Conservation (phyloP, 1,284 basidiomycete genomes). For the Rhodotorula sp. region DNA sequence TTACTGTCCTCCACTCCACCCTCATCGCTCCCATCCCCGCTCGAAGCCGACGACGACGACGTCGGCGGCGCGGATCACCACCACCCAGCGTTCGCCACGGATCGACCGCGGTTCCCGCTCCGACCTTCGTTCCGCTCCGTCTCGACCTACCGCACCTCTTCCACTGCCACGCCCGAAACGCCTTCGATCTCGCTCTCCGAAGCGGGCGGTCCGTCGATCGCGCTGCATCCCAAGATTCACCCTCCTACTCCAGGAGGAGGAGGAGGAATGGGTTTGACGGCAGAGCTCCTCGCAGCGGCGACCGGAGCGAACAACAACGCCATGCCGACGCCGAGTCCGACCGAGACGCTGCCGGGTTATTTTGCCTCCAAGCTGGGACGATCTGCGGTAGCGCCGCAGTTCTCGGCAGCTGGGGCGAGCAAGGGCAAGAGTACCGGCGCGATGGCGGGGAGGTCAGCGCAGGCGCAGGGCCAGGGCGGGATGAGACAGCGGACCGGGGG, state of each 20-base stretch:
- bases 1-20: background rate
- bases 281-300: background rate
- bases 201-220: constrained; percentile 24
- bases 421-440: background rate
- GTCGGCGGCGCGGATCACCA: background rate
- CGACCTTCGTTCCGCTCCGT: background rate
- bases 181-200: constrained; percentile 32
- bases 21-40: background rate
- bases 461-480: background rate
- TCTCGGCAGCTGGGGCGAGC: background rate
- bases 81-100: background rate
- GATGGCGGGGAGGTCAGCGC: background rate
- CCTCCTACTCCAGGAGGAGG: background rate
- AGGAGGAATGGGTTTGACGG: background rate
- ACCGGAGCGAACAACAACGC: background rate
- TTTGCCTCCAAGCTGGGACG: constrained; percentile 6
- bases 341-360: constrained; percentile 33
- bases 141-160: background rate
- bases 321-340: constrained; percentile 23
- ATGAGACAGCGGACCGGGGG: no score
- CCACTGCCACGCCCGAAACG: constrained; percentile 5
- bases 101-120: background rate
- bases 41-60: background rate
- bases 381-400: background rate
- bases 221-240: constrained; percentile 27